Evolutionary conservation across 1,139 yeast species (phyloP).

Genomic region (Lizanozyma gosingica): DNA sequence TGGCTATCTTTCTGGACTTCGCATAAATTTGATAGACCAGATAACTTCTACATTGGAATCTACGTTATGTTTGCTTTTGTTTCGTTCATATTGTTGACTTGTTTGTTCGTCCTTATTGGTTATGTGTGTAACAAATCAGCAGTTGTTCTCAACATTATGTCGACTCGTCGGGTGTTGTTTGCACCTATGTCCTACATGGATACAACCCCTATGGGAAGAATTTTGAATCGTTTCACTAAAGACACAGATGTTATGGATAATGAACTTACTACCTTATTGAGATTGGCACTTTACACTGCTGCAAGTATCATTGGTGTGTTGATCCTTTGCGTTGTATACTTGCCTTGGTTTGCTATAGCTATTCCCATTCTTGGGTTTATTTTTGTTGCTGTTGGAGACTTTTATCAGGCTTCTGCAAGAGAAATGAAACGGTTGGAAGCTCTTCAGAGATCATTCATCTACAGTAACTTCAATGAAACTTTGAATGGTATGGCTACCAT

Average conservation of each 20-base stretch:
- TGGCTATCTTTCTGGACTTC: slow-evolving; percentile 36
- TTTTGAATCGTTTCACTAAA: slow-evolving; percentile 54
- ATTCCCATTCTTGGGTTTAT: slow-evolving; percentile 28
- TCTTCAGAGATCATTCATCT: slow-evolving; percentile 35
- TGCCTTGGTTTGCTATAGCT: slow-evolving; percentile 40
- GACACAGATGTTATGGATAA: slow-evolving; percentile 41
- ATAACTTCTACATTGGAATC: slow-evolving; percentile 20
- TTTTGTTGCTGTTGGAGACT: slow-evolving; percentile 26
- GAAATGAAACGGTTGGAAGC: slow-evolving; percentile 40
- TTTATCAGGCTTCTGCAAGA: slow-evolving; percentile 35
- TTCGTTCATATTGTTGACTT: slow-evolving; percentile 31
- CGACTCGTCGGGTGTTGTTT: slow-evolving; percentile 35
- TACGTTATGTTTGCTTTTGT: slow-evolving; percentile 22
- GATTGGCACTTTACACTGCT: slow-evolving; percentile 32
- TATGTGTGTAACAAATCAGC: slow-evolving; percentile 34
- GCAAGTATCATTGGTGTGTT: slow-evolving; percentile 34
- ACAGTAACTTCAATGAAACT: slow-evolving; percentile 38
- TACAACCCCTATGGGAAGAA: slow-evolving; percentile 55
- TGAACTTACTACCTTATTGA: slow-evolving; percentile 37
- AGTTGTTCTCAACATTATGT: slow-evolving; percentile 26
- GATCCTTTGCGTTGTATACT: slow-evolving; percentile 33
- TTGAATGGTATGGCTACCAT: slow-evolving; percentile 38
- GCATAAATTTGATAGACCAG: slow-evolving; percentile 14
- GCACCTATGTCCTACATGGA: slow-evolving; percentile 56
- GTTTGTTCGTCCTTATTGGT: slow-evolving; percentile 34